Base-by-base conservation (phyloP, 1,139 yeast genomes). In the Debaryomyces fabryi region DNA sequence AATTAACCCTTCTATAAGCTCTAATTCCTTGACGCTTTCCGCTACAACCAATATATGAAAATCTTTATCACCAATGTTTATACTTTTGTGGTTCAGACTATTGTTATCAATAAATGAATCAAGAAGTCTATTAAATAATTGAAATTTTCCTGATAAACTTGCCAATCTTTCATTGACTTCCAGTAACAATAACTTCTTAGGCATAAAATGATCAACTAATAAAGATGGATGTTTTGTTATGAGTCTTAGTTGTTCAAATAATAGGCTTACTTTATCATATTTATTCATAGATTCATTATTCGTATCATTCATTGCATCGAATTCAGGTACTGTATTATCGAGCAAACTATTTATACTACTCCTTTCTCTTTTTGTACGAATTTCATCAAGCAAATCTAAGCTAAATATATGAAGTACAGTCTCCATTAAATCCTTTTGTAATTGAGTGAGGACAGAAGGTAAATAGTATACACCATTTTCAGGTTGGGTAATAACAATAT, bases 141-240 rank as follows among this genome's bases (percentile, higher is more conserved):
- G 69, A 50, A 85, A 81, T 57, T 85, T 86, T 33, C 85, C 87
- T 18, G 88, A 81, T 25, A 83, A 71, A 35, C 68, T 67, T 36
- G 75, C 68, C 44, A 86, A 66, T 40, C 79, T 65, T 49, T 81
- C 83, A 50, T 80, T 85, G 0, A 86, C 74, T 53, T 85, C 88
- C 82, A 82, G 79, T 36, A 85, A 66, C 16, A 87, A 62, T 50
- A 86, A 68, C 49, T 84, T 83, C 52, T 83, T 81, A 10, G 93
- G 90, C 60, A 86, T 83, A 57, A 83, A 86, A 62, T 87, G 93
- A 57, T 86, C 88, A 30, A 86, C 91, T 36, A 86, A 61, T 39
- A 86, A 67, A 35, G 86, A 82, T 1, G 92, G 90, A 61, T 87
- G 91, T 56, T 79, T 81, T 2, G 78, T 71, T 0, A 85, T 69